Base-by-base conservation (phyloP, 352 stramenopile species). In the Pythium pectinolyticum region DNA sequence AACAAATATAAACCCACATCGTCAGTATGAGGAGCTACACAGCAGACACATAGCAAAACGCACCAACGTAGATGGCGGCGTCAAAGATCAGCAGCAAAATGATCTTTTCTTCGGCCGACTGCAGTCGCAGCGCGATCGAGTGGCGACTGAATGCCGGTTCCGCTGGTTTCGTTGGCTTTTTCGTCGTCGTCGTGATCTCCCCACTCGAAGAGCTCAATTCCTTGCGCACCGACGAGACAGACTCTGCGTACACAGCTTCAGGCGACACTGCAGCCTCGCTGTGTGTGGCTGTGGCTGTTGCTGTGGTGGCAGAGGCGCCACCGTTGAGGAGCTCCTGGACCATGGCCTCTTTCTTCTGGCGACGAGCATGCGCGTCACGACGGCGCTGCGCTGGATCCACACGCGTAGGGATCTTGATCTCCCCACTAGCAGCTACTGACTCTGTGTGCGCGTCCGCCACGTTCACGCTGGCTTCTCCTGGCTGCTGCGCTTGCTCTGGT, bases 311-410 rank as follows among this genome's bases (percentile, higher is more conserved):
- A 40, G 53, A 53, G 34, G 39, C 41, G 19, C 49, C 57, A n/a
- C 56, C 62, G 37, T 87, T 50, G 41, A 66, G 49, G 47, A 90
- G 75, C 54, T 91, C 70, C 50, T 87, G 52, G 25, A 89, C 75
- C 45, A 82, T 70, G 10, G 64, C 56, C 57, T 90, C 80, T 56
- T 91, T 86, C 61, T 75, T 77, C 58, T 77, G 73, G 20, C 83
- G 83, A 24, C 84, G 71, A 20, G 61, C 59, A 11, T 82, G 82
- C 24, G 84, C 84, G 24, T 93, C 82, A n/a, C 82, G 77, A 40
- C 84, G 80, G 28, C 84, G 75, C 61, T 91, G 78, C 10, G 72
- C 80, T 0, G 82, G 82, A 45, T 90, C 79, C 31, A 87, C 74
- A n/a, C 80, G 80, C 24, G 63, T 5, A 0, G 80, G 68, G 12